These are phyloP conservation scores for Boletus insuetus DNA, from an alignment of 768 basidiomycete genomes.

Conservation along the genomic window DNA sequence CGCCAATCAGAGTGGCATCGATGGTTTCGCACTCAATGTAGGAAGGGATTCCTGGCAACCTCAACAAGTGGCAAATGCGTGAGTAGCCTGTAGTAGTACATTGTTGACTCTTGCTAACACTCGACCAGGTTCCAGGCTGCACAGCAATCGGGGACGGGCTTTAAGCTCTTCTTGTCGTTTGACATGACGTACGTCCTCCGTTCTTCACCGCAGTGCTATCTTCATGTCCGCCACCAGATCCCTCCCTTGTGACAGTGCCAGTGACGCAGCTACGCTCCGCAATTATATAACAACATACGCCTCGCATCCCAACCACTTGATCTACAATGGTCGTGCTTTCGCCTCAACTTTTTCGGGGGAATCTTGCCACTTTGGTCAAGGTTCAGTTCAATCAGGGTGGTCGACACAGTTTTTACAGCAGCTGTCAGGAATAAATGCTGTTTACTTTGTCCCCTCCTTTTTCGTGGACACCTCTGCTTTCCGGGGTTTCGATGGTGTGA, in stretches of 20 bases:
- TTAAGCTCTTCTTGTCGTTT: conserved; percentile 75
- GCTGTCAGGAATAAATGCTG: conserved; percentile 40
- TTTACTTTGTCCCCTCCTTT: conserved; percentile 70
- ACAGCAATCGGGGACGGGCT: conserved; percentile 45
- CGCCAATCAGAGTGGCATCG: conserved; percentile 58
- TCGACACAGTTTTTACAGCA: conserved; percentile 47
- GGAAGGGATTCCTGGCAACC: conserved; percentile 65
- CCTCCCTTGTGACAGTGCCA: conserved; percentile 48
- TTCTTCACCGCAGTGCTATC: not conserved
- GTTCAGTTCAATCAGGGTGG: conserved; percentile 54
- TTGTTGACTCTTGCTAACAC: conserved; percentile 15
- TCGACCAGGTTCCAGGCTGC: conserved; percentile 54
- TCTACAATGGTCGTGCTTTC: conserved; percentile 45
- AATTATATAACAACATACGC: conserved; percentile 53
- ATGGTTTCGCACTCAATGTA: conserved; percentile 71
- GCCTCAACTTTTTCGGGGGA: conserved; percentile 76
- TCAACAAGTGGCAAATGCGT: conserved; percentile 62
- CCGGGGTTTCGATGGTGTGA: conserved; percentile 43
- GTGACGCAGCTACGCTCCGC: conserved; percentile 50
- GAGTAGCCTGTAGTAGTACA: conserved; percentile 20
- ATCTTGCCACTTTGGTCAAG: conserved; percentile 62
- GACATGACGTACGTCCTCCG: conserved; percentile 63
- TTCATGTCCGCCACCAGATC: conserved; percentile 35
- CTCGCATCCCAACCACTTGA: conserved; percentile 58
- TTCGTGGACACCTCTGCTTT: conserved; percentile 56